Evolutionary conservation across 1,139 yeast genomes (phyloP).

Genomic region (Pichia sp.): DNA sequence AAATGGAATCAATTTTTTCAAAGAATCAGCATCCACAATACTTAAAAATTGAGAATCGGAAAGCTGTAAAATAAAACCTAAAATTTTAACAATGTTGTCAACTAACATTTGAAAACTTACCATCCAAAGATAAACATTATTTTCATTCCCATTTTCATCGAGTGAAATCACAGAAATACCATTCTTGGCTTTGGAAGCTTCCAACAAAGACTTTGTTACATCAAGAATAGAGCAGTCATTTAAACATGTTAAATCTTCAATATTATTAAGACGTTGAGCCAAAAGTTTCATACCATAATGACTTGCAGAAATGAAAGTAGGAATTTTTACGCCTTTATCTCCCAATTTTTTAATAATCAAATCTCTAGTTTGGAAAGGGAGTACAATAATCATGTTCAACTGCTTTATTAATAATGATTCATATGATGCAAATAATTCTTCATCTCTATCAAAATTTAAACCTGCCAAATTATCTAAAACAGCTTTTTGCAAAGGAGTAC

Average conservation of each 20-base stretch:
- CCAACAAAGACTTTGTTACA: conserved; percentile 35
- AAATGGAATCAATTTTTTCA: conserved; percentile 41
- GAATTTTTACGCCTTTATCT: conserved; percentile 32
- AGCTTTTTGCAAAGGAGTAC: conserved; percentile 49
- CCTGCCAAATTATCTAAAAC: conserved; percentile 41
- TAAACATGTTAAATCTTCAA: conserved; percentile 35
- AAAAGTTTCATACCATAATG: conserved; percentile 43
- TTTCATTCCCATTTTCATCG: conserved; percentile 1
- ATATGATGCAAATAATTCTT: conserved; percentile 29
- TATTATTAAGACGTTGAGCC: conserved; percentile 30
- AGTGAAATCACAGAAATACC: conserved; percentile 1
- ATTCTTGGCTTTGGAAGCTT: conserved; percentile 29
- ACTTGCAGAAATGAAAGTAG: conserved; percentile 65
- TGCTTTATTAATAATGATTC: conserved; percentile 47
- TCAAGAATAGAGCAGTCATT: conserved; percentile 42
- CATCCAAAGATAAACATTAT: conserved; percentile 36
- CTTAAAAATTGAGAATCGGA: conserved; percentile 20
- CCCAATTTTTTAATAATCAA: conserved; percentile 38
- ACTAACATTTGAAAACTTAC: conserved; percentile 32
- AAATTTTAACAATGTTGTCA: conserved; percentile 25
- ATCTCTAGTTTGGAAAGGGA: conserved; percentile 56
- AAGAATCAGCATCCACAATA: conserved; percentile 23
- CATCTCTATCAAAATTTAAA: conserved; percentile 28
- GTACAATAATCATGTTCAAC: conserved; percentile 43
- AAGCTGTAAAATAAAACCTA: conserved; percentile 25